Evolutionary conservation across 352 stramenopile genomes (phyloP), one percentile per base, ranked within the genome.

Genomic region (Pythium brassicae): DNA sequence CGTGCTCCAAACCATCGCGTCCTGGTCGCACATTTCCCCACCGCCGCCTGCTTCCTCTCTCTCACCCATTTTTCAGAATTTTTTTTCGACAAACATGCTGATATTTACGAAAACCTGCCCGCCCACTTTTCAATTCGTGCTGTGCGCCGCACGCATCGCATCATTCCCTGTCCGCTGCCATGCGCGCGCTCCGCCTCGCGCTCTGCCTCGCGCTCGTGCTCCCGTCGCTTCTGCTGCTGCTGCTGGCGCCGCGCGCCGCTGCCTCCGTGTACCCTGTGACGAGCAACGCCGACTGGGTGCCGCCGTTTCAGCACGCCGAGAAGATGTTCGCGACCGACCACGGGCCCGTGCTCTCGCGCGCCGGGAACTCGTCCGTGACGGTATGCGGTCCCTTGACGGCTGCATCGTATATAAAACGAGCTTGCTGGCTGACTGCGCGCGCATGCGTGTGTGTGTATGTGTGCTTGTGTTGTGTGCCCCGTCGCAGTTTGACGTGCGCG

Each of bases 281-380:
- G 43, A 90, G 76, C 60, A 79, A 72, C 54, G 37, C 37, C 5
- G 68, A 82, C 32, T 92, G 83, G 83, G 72, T 92, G 37, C 83
- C 83, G 2, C 76, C 84, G 3, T 92, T 87, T 59, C 84, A 94
- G 62, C 83, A 84, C 52, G 83, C 84, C 9, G 84, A 94, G 64
- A 94, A 94, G 66, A 78, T 94, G 50, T 94, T 94, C 61, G 84
- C 79, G 19, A 87, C 72, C 6, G 60, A 94, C 55, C 56, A 82
- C 8, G 84, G 84, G 0, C 84, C 84, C 0, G 65, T 94, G 22
- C 67, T 94, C 42, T 77, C 78, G 40, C 72, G 74, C 57, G 52
- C 53, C 0, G 84, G 84, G 48, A 78, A 89, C 53, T 89, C 84
- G 12, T 82, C 67, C 2, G 66, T 94, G 62, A 72, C 72, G 50